These are phyloP conservation scores for Candida adriatica DNA, from an alignment of 805 yeast species.

Conservation along the genomic window DNA sequence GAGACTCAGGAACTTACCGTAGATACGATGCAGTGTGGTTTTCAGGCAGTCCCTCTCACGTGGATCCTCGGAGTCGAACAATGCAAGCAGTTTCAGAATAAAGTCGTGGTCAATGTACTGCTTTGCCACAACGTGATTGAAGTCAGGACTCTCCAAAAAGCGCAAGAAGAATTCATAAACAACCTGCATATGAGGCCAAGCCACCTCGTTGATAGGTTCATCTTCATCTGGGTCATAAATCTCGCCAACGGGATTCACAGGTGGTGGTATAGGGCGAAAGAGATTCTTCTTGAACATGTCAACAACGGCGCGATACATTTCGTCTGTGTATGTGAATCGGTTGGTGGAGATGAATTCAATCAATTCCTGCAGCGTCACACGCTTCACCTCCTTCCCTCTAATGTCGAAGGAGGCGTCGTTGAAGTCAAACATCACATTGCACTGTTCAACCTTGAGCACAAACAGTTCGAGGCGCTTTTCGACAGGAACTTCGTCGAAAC, in stretches of 20 bases:
- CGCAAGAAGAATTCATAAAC: conserved; percentile 91
- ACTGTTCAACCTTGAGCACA: conserved; percentile 85
- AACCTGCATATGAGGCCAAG: conserved; percentile 99
- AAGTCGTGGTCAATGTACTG: conserved; percentile 91
- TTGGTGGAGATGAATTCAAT: conserved; percentile 81
- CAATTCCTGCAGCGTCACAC: conserved; percentile 81
- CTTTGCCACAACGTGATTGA: conserved; percentile 88
- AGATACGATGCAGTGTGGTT: conserved; percentile 91
- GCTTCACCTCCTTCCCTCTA: conserved; percentile 87
- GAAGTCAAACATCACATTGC: conserved; percentile 91
- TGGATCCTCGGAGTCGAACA: conserved; percentile 95
- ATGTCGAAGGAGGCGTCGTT: conserved; percentile 88
- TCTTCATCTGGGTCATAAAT: conserved; percentile 97
- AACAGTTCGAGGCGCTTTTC: conserved; percentile 77
- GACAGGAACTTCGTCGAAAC: conserved; percentile 81
- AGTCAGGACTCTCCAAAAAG: conserved; percentile 91
- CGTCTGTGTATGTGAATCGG: conserved; percentile 81
- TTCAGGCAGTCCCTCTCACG: conserved; percentile 92
- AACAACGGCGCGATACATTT: conserved; percentile 82
- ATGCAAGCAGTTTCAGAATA: conserved; percentile 70
- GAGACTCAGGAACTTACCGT: conserved; percentile 87
- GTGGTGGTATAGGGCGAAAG: conserved; percentile 96
- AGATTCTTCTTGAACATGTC: conserved; percentile 84
- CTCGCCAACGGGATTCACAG: conserved; percentile 95
- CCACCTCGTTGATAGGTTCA: conserved; percentile 92